These are phyloP conservation scores for Neurospora crassa DNA, from an alignment of 2,329 filamentous ascomycete species.

Conservation along the genomic window DNA sequence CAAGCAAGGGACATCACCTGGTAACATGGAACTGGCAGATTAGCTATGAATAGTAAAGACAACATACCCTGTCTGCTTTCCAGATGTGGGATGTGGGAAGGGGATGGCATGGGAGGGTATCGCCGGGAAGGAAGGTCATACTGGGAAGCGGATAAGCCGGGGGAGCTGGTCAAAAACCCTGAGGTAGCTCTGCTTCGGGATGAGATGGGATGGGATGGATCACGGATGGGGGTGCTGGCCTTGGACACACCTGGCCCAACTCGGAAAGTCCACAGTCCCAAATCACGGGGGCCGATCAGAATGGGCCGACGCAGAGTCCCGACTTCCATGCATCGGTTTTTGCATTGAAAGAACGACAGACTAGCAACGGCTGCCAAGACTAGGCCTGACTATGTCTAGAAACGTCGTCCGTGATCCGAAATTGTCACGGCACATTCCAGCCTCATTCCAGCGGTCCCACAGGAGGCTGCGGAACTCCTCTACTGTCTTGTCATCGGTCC, in stretches of 20 bases:
- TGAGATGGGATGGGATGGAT: background rate
- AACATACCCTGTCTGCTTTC: background rate
- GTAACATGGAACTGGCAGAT: background rate
- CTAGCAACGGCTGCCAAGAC: background rate
- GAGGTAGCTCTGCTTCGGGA: background rate
- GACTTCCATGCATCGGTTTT: background rate
- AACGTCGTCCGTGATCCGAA: background rate
- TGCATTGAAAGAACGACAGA: background rate
- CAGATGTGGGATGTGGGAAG: background rate
- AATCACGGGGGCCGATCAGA: background rate
- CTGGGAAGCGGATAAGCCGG: background rate
- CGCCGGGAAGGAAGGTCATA: background rate
- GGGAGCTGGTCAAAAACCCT: background rate
- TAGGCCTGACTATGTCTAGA: background rate
- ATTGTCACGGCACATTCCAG: background rate
- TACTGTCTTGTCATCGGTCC: background rate
- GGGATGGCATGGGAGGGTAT: background rate
- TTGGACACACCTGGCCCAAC: background rate
- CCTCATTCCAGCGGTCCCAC: background rate
- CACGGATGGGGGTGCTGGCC: background rate
- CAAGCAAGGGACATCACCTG: background rate
- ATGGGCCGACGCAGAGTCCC: background rate
- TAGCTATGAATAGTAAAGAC: background rate
- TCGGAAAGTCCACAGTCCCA: background rate
- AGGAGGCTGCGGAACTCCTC: background rate